Percentiles rank a stretch among this genome's conserved stretches.
These are phyloP conservation scores for Anisodus acutangulus DNA, from an alignment of 257 asterid genomes.

Conservation along the genomic window DNA sequence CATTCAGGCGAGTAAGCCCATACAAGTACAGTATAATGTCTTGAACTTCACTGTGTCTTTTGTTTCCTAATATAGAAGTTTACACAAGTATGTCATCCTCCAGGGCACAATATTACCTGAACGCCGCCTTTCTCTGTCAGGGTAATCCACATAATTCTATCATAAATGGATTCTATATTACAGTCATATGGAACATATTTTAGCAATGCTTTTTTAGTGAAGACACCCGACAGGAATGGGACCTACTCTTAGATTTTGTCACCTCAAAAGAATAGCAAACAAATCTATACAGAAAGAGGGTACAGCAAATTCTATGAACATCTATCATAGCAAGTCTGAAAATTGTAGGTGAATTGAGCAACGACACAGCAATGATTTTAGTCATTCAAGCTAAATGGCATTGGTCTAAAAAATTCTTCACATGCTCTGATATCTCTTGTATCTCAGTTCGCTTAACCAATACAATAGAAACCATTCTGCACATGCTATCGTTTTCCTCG, in stretches of 20 bases:
- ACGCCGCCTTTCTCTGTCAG: background rate
- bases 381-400: background rate
- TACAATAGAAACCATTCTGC: conserved; percentile 3
- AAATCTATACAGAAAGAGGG: background rate
- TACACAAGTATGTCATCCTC: background rate
- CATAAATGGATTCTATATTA: background rate
- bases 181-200: background rate
- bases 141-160: background rate
- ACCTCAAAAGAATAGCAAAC: background rate
- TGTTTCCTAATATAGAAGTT: background rate
- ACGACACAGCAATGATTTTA: background rate
- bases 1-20: conserved; percentile 14
- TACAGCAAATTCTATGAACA: background rate
- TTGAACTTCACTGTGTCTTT: background rate
- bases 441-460: background rate
- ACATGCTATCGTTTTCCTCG: conserved; percentile 10
- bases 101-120: background rate
- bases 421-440: conserved; percentile 1
- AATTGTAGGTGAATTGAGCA: background rate
- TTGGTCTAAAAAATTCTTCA: background rate
- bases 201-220: background rate
- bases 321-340: background rate
- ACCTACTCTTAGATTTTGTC: background rate
- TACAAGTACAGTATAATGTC: background rate
- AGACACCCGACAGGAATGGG: background rate